phyloP scores from a whole-genome alignment of 352 stramenopile species.

The Pelagophyceae sp. region DNA sequence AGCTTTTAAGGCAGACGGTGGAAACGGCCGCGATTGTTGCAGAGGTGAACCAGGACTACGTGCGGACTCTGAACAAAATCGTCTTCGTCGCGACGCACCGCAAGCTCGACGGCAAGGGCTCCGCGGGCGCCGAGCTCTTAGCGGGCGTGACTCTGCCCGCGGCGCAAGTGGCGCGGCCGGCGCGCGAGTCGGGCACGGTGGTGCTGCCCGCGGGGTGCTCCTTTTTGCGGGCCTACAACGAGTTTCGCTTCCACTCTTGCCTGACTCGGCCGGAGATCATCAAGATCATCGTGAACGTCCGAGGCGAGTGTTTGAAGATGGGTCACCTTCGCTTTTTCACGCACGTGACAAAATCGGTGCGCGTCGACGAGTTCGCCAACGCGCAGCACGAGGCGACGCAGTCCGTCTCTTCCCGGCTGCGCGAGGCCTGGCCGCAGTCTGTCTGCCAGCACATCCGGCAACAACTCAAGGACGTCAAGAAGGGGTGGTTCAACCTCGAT shows the following conservation, averaged over 20 bases:
- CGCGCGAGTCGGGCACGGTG: not conserved
- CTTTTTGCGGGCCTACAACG: slow-evolving; percentile 15
- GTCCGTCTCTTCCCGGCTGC: slow-evolving; percentile 29
- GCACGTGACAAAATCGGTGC: slow-evolving; percentile 16
- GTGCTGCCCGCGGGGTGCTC: not conserved
- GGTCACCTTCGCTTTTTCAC: slow-evolving; percentile 19
- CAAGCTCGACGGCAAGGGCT: not conserved
- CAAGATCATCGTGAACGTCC: slow-evolving; percentile 27
- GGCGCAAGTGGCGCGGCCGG: not conserved
- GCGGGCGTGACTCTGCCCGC: slow-evolving; percentile 3
- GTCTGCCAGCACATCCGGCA: slow-evolving; percentile 32
- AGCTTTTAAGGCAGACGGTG: slow-evolving; percentile 18
- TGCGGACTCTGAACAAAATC: slow-evolving; percentile 79
- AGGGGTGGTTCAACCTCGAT: slow-evolving; percentile 59
- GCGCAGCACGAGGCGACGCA: slow-evolving; percentile 7
- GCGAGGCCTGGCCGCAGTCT: slow-evolving; percentile 41
- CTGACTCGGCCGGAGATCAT: slow-evolving; percentile 38
- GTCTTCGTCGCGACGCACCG: slow-evolving; percentile 46
- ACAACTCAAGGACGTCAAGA: slow-evolving; percentile 43
- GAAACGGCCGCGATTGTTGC: slow-evolving; percentile 46
- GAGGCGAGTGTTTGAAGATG: slow-evolving; percentile 26
- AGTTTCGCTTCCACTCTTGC: slow-evolving; percentile 39
- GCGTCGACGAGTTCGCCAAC: slow-evolving; percentile 21
- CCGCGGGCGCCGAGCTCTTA: slow-evolving; percentile 1
- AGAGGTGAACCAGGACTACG: slow-evolving; percentile 77